Evolutionary conservation across 345 rosid species (phyloP), one percentile per base, ranked within the genome.

Genomic region (Streptanthus diversifolius): DNA sequence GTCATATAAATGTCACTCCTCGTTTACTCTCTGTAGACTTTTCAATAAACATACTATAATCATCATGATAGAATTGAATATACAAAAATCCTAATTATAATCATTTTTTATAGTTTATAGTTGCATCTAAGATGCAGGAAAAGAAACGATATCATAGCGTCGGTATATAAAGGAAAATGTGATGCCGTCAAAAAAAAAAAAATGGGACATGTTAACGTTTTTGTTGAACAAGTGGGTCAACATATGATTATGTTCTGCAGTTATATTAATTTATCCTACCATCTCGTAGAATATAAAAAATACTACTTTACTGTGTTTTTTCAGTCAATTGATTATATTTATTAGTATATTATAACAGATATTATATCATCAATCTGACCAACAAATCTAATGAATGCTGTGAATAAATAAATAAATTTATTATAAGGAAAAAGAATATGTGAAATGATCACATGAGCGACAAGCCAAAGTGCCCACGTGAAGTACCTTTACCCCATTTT

Each of bases 371-470:
- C 10, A 5, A 56, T 33, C 41, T 49, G 17, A 56, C 62, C 62
- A 56, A 56, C 41, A 59, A 59, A 56, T 61, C 32, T 71, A 61
- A 72, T 52, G 55, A 72, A 17, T 62, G 15, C 2, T 17, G 52
- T 63, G 30, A 11, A 41, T 15, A 51, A 29, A 27, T 15, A 51
- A 29, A 18, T 10, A n/a, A 39, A 71, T 48, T 44, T 1, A 39
- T 18, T 36, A 49, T 19, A 10, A 56, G 11, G 8, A 33, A 22
- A 15, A n/a, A 29, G 40, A 48, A 33, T 21, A 7, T 19, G 36
- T 63, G 55, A 53, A 72, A 72, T 72, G 77, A 72, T 72, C 76
- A 53, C 77, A 72, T 63, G 70, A 72, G 77, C 64, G 77, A 72
- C 77, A 63, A 54, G 64, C 30, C 63, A 53, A 53, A 63, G 64